Percentiles rank a stretch among this genome's conserved stretches.
Conservation (phyloP, 2,329 filamentous ascomycete genomes). For the Tolypocladium endophyticum region DNA sequence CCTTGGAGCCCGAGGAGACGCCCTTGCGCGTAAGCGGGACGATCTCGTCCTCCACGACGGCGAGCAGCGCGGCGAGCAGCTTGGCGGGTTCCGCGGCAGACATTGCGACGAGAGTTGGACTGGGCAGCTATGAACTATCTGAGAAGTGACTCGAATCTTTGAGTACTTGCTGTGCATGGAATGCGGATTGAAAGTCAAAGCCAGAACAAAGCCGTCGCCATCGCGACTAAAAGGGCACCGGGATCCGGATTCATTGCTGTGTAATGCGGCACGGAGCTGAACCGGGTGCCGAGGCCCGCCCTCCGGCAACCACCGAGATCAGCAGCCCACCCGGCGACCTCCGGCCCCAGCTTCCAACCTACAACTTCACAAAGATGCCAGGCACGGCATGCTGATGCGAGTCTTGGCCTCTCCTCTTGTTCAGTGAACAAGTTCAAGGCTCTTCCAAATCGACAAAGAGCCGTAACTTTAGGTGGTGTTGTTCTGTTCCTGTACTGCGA, state of each 20-base stretch:
- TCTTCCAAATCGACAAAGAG: not conserved
- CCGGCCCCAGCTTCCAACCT: not conserved
- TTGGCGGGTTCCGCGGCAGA: not conserved
- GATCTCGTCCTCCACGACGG: constrained; percentile 32
- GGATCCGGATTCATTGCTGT: not conserved
- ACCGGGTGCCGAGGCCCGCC: not conserved
- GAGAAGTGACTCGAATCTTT: too few relatives aligned
- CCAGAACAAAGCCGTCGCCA: not conserved
- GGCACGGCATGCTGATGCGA: not conserved
- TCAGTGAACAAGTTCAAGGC: not conserved
- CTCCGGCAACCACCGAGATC: constrained; percentile 1
- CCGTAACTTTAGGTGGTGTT: too few relatives aligned
- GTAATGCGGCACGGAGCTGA: not conserved
- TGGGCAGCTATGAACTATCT: not conserved
- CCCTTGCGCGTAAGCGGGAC: constrained; percentile 39
- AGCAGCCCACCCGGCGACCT: not conserved
- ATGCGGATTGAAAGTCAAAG: not conserved
- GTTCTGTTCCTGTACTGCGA: not conserved
- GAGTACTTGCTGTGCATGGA: not conserved
- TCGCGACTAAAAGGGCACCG: too few relatives aligned
- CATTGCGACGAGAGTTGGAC: not conserved
- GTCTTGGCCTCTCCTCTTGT: not conserved
- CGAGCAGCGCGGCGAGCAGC: constrained; percentile 29
- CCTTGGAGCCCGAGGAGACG: constrained; percentile 31
- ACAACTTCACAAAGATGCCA: not conserved